Conservation (phyloP, 2,329 filamentous ascomycete species). For the Alternaria ventricosa region DNA sequence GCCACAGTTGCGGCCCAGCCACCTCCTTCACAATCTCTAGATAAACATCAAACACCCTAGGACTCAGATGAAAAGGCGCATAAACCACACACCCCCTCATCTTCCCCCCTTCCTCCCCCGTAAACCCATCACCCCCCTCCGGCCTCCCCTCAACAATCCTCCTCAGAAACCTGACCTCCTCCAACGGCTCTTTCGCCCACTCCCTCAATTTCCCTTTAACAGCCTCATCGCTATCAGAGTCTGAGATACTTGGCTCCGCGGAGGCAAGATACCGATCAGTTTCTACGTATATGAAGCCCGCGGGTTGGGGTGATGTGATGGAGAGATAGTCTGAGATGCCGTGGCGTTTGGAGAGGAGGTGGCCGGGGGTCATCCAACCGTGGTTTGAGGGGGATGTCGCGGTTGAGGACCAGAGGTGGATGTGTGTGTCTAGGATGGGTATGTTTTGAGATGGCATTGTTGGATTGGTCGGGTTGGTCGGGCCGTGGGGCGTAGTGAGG, state of each 20-base stretch:
- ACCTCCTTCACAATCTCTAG: slow-evolving; percentile 65
- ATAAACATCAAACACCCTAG: slow-evolving; percentile 68
- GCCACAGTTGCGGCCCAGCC: slow-evolving; percentile 68
- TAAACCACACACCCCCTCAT: slow-evolving; percentile 77
- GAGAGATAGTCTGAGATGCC: slow-evolving; percentile 67
- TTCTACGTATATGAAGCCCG: slow-evolving; percentile 82
- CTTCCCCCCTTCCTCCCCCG: slow-evolving; percentile 55
- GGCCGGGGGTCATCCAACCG: slow-evolving; percentile 67
- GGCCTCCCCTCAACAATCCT: slow-evolving; percentile 69
- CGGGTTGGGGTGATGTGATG: slow-evolving; percentile 16
- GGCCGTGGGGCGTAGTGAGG: neutral
- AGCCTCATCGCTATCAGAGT: slow-evolving; percentile 1
- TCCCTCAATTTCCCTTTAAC: slow-evolving; percentile 37
- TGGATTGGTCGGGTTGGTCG: neutral
- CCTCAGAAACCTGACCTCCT: slow-evolving; percentile 73
- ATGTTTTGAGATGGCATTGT: slow-evolving; percentile 44
- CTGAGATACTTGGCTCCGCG: slow-evolving; percentile 2
- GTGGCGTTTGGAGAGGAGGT: slow-evolving; percentile 67
- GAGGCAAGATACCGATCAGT: slow-evolving; percentile 66
- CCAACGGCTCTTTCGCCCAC: slow-evolving; percentile 72
- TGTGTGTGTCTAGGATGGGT: slow-evolving; percentile 80
- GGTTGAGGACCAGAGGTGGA: slow-evolving; percentile 80
- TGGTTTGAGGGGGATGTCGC: slow-evolving; percentile 67
- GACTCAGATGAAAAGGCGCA: slow-evolving; percentile 78
- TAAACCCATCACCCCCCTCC: slow-evolving; percentile 65